phyloP scores from a whole-genome alignment of 805 yeast genomes.

The Wickerhamiella vanderwaltii region DNA sequence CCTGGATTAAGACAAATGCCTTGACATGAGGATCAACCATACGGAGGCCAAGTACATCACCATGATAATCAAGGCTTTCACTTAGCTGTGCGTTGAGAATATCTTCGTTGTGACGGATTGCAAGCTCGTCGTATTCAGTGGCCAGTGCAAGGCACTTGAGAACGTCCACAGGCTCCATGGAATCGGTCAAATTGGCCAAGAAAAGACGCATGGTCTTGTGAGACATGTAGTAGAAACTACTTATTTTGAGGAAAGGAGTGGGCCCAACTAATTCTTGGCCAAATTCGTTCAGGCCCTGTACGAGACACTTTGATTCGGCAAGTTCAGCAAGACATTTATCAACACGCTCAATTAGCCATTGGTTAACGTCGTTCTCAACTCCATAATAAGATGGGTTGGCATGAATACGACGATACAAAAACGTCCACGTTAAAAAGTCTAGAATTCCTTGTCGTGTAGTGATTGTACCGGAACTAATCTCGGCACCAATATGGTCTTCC shows the following conservation, averaged over 20 bases:
- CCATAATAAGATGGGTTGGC: constrained; percentile 70
- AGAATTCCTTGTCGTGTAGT: constrained; percentile 53
- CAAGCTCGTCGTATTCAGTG: constrained; percentile 73
- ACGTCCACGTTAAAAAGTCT: constrained; percentile 68
- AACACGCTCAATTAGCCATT: constrained; percentile 38
- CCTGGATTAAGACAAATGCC: constrained; percentile 59
- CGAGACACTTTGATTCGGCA: constrained; percentile 59
- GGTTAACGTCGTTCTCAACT: constrained; percentile 34
- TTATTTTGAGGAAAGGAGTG: constrained; percentile 71
- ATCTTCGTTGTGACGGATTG: constrained; percentile 88
- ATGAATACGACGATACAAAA: constrained; percentile 59
- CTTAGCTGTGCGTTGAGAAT: constrained; percentile 76
- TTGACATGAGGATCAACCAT: constrained; percentile 86
- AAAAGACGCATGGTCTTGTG: constrained; percentile 75
- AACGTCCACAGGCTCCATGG: constrained; percentile 50
- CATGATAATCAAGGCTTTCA: constrained; percentile 47
- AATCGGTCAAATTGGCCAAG: constrained; percentile 29
- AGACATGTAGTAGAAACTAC: constrained; percentile 86
- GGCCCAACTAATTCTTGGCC: constrained; percentile 34
- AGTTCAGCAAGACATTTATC: constrained; percentile 58
- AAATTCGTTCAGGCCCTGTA: not conserved
- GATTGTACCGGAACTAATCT: constrained; percentile 59
- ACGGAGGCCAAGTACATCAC: constrained; percentile 29
- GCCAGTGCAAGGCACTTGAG: constrained; percentile 51
- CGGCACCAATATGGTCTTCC: constrained; percentile 73